A percentile compares a stretch with the other conserved stretches of the same genome.
Evolutionary conservation across 768 basidiomycete genomes (phyloP).

Genomic region (Neoboletus subvelutipes): DNA sequence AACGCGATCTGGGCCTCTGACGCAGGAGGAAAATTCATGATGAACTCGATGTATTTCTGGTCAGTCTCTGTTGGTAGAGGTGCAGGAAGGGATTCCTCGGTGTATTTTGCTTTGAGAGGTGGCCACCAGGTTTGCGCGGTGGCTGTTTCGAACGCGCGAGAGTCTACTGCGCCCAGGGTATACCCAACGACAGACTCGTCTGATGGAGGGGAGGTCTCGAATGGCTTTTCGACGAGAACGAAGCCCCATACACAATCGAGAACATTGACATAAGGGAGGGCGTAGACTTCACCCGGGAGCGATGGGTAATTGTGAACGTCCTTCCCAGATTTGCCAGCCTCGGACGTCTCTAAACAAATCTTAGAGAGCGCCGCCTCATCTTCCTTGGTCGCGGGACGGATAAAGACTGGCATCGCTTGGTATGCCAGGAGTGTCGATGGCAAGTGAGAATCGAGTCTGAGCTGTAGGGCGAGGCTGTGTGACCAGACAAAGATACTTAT

Average conservation of each 20-base stretch:
- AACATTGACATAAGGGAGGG: slow-evolving; percentile 71
- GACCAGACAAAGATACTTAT: slow-evolving; percentile 1
- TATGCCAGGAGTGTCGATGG: background rate
- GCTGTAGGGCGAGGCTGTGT: background rate
- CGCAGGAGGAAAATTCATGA: slow-evolving; percentile 40
- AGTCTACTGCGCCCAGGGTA: slow-evolving; percentile 64
- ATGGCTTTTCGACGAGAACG: slow-evolving; percentile 56
- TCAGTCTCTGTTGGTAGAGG: slow-evolving; percentile 24
- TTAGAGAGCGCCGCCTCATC: slow-evolving; percentile 60
- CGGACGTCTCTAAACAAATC: slow-evolving; percentile 74
- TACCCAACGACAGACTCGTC: slow-evolving; percentile 65
- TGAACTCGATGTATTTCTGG: slow-evolving; percentile 32
- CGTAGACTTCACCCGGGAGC: slow-evolving; percentile 70
- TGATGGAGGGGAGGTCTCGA: slow-evolving; percentile 20
- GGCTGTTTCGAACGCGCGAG: slow-evolving; percentile 59
- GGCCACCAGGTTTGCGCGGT: slow-evolving; percentile 67
- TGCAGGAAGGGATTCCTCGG: slow-evolving; percentile 16
- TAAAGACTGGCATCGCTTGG: slow-evolving; percentile 37
- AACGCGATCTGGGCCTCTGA: slow-evolving; percentile 57
- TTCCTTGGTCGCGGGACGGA: slow-evolving; percentile 54
- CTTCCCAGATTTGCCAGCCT: slow-evolving; percentile 69
- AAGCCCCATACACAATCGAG: slow-evolving; percentile 67
- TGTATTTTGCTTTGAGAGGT: slow-evolving; percentile 54
- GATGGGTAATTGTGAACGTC: slow-evolving; percentile 57
- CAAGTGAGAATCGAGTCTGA: background rate